Evolutionary conservation across 306 rosid species (phyloP).

Genomic region (Mimosa bimucronata): DNA sequence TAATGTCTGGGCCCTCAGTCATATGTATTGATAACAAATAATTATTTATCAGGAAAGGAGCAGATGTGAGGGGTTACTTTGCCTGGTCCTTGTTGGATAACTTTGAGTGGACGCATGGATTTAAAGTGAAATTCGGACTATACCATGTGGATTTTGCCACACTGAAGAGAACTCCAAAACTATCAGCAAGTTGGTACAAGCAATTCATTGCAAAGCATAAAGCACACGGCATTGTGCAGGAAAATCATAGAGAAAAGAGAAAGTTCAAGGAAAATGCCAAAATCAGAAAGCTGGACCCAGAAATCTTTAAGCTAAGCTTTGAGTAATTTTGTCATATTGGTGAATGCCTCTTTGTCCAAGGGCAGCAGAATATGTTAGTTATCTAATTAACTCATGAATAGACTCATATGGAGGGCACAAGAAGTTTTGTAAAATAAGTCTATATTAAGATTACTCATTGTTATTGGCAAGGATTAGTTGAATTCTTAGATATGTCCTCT

Average conservation of each 20-base stretch:
- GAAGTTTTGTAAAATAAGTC: background rate
- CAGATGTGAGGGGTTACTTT: slow-evolving; percentile 71
- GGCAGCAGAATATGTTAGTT: background rate
- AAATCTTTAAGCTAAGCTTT: background rate
- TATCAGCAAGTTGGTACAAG: slow-evolving; percentile 67
- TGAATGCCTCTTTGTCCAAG: too few species aligned
- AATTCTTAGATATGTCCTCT: background rate
- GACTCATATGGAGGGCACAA: background rate
- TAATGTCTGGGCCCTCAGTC: background rate
- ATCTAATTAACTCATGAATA: background rate
- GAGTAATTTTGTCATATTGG: background rate
- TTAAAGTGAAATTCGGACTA: slow-evolving; percentile 52
- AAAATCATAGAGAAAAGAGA: slow-evolving; percentile 14
- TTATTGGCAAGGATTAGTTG: background rate
- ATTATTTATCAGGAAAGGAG: slow-evolving; percentile 50
- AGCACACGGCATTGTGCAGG: background rate
- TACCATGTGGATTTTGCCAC: slow-evolving; percentile 52
- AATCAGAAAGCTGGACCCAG: slow-evolving; percentile 33
- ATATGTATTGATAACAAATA: background rate
- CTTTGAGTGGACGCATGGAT: slow-evolving; percentile 63
- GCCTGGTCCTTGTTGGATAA: slow-evolving; percentile 75
- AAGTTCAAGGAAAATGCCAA: background rate
- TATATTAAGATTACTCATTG: background rate
- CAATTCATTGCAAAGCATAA: slow-evolving; percentile 47
- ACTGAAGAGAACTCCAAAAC: slow-evolving; percentile 54